Evolutionary conservation across 805 yeast genomes (phyloP).

Genomic region (Kuraishia hungarica): DNA sequence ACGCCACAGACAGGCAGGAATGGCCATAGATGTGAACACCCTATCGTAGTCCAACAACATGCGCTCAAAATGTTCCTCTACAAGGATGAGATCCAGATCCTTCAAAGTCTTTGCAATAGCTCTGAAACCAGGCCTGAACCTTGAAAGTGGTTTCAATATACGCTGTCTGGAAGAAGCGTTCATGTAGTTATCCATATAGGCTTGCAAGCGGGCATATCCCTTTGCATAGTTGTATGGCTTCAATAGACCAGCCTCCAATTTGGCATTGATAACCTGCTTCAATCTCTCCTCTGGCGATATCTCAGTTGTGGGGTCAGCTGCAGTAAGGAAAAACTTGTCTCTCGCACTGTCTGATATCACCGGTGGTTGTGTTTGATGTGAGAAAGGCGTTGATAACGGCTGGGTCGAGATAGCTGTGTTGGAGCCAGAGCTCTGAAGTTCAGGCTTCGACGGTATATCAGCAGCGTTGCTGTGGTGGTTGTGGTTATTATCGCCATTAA

Average conservation of each 20-base stretch:
- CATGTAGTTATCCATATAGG: conserved; percentile 92
- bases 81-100: conserved; percentile 85
- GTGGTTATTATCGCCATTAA: too few species aligned
- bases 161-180: conserved; percentile 74
- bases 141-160: conserved; percentile 74
- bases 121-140: conserved; percentile 86
- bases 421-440: not conserved
- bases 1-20: conserved; percentile 96
- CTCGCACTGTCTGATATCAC: conserved; percentile 66
- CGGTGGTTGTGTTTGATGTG: conserved; percentile 11
- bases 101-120: conserved; percentile 86
- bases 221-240: conserved; percentile 91
- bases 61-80: conserved; percentile 90
- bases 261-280: conserved; percentile 90
- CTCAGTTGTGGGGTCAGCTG: conserved; percentile 95
- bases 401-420: conserved; percentile 5
- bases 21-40: conserved; percentile 94
- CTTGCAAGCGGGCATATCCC: conserved; percentile 84
- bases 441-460: not conserved
- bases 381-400: conserved; percentile 11
- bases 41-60: conserved; percentile 90
- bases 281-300: conserved; percentile 89
- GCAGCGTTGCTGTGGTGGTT: not conserved
- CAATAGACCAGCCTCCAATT: conserved; percentile 83
- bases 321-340: conserved; percentile 89